A percentile compares a stretch with the other conserved stretches of the same genome.
Evolutionary conservation across 352 stramenopile genomes (phyloP).

Genomic region (Pilasporangium apinafurcum): DNA sequence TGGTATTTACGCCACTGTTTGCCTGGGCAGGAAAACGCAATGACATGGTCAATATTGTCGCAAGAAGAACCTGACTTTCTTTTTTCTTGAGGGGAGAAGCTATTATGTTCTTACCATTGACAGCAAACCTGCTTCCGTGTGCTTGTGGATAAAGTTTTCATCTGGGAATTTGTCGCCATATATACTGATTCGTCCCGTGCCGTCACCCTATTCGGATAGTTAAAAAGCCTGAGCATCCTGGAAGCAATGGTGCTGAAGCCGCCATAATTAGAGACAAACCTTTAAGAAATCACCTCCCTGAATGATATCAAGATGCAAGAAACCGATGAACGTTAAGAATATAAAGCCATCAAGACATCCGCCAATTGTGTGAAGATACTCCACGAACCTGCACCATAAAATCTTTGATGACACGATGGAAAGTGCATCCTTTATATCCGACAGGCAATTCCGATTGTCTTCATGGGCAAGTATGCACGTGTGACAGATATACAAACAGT

Average conservation of each 20-base stretch:
- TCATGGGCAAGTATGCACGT: constrained; percentile 8
- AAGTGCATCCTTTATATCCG: constrained; percentile 84
- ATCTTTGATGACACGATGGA: constrained; percentile 89
- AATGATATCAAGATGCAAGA: background rate
- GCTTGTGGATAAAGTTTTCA: constrained; percentile 80
- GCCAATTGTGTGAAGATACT: background rate
- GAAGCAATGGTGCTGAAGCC: background rate
- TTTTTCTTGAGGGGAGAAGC: too few relatives aligned
- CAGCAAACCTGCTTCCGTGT: constrained; percentile 69
- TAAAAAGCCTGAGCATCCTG: background rate
- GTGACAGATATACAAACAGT: background rate
- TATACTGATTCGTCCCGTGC: constrained; percentile 79
- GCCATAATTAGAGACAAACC: constrained; percentile 12
- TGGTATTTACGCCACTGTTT: constrained; percentile 92
- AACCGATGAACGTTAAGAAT: too few relatives aligned
- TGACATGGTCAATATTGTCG: background rate
- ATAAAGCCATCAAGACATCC: background rate
- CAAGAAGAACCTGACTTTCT: background rate
- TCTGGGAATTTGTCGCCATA: constrained; percentile 86
- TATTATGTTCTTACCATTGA: constrained; percentile 72
- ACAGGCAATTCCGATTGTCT: constrained; percentile 80
- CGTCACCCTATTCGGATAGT: constrained; percentile 44
- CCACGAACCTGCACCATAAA: constrained; percentile 81
- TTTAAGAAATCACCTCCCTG: constrained; percentile 84
- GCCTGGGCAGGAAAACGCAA: constrained; percentile 33